These are phyloP conservation scores for Candida michaelii DNA, from an alignment of 805 yeast species.

Conservation along the genomic window DNA sequence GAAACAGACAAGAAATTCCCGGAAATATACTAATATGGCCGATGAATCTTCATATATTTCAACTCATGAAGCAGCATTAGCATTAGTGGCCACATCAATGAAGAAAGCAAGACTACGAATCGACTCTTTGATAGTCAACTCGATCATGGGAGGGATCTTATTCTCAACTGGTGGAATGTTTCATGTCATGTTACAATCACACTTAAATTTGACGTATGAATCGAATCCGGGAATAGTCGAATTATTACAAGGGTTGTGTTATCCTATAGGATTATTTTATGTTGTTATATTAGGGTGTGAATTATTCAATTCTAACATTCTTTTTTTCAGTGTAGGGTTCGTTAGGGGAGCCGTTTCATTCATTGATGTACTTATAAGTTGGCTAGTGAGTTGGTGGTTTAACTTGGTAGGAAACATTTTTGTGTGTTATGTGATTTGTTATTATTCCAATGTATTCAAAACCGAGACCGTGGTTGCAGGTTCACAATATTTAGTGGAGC, in stretches of 20 bases:
- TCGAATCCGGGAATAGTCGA: conserved; percentile 53
- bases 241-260: conserved; percentile 59
- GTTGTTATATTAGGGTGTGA: conserved; percentile 77
- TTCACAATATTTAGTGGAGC: conserved; percentile 45
- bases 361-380: conserved; percentile 60
- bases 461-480: conserved; percentile 45
- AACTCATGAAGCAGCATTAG: conserved; percentile 80
- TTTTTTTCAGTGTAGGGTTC: conserved; percentile 68
- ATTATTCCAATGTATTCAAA: conserved; percentile 51
- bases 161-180: conserved; percentile 77
- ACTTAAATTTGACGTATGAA: conserved; percentile 42
- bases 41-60: conserved; percentile 48
- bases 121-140: conserved; percentile 60
- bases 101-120: conserved; percentile 69
- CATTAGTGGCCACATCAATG: conserved; percentile 84
- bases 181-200: conserved; percentile 53
- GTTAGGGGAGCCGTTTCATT: conserved; percentile 68
- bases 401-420: conserved; percentile 66
- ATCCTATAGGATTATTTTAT: conserved; percentile 71
- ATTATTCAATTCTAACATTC: conserved; percentile 69
- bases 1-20: neutral
- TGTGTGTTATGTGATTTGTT: conserved; percentile 62
- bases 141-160: conserved; percentile 67
- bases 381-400: conserved; percentile 66
- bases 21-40: conserved; percentile 10